Percentiles rank a stretch among this genome's conserved stretches.
Conservation (phyloP, 192 early-diverging fungal genomes). For the Entophlyctis luteolus region DNA sequence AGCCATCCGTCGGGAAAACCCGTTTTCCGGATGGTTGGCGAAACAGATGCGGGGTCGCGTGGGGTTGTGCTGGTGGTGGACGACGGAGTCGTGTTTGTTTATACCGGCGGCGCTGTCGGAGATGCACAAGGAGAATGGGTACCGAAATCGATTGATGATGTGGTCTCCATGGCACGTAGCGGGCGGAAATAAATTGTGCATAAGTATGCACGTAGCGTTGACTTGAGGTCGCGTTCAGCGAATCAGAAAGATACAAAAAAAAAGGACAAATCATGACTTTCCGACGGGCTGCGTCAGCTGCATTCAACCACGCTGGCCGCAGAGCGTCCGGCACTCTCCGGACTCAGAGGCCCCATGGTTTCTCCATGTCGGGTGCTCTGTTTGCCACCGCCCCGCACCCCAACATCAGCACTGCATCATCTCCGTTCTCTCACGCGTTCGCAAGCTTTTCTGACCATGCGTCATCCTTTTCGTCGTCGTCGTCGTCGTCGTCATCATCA, state of each 20-base stretch:
- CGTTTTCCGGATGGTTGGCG: slow-evolving; percentile 52
- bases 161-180: slow-evolving; percentile 36
- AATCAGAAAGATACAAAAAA: not conserved
- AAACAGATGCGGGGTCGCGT: slow-evolving; percentile 19
- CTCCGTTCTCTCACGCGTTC: not conserved
- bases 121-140: slow-evolving; percentile 50
- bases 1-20: slow-evolving; percentile 55
- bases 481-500: not conserved
- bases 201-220: not conserved
- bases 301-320: too few species aligned
- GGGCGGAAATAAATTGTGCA: not conserved
- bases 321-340: too few species aligned
- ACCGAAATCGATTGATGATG: slow-evolving; percentile 54
- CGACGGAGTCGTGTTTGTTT: slow-evolving; percentile 61
- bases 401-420: too few species aligned
- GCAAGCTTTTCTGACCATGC: not conserved
- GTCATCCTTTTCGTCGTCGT: not conserved
- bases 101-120: slow-evolving; percentile 16
- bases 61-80: slow-evolving; percentile 59
- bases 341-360: too few species aligned
- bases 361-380: too few species aligned
- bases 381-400: too few species aligned
- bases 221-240: not conserved
- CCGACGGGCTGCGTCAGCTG: too few species aligned
- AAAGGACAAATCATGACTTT: not conserved